Conservation (phyloP, 2,329 filamentous ascomycete species). For the Xylariaceae sp. region DNA sequence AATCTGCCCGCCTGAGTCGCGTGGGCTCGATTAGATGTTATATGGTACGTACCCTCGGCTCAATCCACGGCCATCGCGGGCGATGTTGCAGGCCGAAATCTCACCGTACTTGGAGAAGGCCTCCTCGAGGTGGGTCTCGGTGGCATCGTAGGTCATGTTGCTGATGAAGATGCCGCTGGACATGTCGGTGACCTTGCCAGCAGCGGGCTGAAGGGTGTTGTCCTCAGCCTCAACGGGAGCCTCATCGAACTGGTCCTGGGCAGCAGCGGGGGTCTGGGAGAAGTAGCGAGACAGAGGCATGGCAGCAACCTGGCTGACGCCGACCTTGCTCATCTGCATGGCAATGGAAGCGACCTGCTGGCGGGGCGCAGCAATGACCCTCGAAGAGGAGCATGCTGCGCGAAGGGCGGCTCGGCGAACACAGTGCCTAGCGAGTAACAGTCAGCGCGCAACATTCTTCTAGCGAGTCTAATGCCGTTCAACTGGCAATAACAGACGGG, state of each 20-base stretch:
- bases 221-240: neutral
- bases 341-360: constrained; percentile 30
- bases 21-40: neutral
- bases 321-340: constrained; percentile 27
- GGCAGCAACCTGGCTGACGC: constrained; percentile 18
- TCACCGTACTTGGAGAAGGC: constrained; percentile 47
- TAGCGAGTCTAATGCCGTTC: neutral
- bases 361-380: constrained; percentile 25
- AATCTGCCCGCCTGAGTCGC: neutral
- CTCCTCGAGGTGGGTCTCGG: constrained; percentile 52
- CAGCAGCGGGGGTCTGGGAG: constrained; percentile 28
- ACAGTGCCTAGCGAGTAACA: constrained; percentile 27
- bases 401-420: constrained; percentile 32
- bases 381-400: constrained; percentile 29
- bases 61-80: constrained; percentile 27
- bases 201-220: neutral
- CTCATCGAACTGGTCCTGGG: constrained; percentile 19
- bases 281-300: constrained; percentile 28
- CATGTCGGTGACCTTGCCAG: neutral
- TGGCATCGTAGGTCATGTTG: constrained; percentile 66
- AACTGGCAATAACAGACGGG: neutral
- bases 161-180: constrained; percentile 52
- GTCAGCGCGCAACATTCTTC: constrained; percentile 14
- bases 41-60: constrained; percentile 31
- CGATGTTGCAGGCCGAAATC: constrained; percentile 22